Conservation (phyloP, 805 yeast species). For the Cyberlindnera amylophila region DNA sequence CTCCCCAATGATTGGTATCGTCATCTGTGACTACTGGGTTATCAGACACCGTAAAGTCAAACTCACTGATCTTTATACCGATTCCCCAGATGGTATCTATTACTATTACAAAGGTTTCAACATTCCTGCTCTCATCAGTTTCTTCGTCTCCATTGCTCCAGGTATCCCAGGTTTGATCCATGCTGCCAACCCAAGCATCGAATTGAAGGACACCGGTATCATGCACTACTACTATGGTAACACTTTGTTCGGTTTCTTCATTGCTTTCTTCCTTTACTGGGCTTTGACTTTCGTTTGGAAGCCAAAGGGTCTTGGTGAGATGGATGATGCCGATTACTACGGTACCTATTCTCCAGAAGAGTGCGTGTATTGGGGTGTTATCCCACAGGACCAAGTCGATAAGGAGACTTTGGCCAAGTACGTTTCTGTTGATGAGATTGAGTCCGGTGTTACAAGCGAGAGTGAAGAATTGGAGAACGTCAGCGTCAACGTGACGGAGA, state of each 20-base stretch:
- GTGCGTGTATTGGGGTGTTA: conserved; percentile 13
- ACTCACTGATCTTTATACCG: conserved; percentile 32
- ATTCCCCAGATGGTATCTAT: conserved; percentile 30
- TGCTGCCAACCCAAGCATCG: conserved; percentile 27
- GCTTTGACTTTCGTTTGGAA: conserved; percentile 10
- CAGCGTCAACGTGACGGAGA: background rate
- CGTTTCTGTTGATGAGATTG: conserved; percentile 1
- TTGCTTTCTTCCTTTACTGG: conserved; percentile 38
- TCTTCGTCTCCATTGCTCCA: conserved; percentile 40
- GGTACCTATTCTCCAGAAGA: conserved; percentile 12
- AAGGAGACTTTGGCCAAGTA: conserved; percentile 7
- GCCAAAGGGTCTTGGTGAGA: conserved; percentile 13
- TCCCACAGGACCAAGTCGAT: conserved; percentile 11
- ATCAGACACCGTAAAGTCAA: conserved; percentile 32
- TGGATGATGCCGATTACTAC: conserved; percentile 14
- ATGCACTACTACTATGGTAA: conserved; percentile 42
- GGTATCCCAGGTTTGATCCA: conserved; percentile 47
- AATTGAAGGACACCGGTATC: conserved; percentile 31
- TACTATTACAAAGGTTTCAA: conserved; percentile 40
- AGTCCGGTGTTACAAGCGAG: background rate
- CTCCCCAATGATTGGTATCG: conserved; percentile 35
- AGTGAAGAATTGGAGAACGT: background rate
- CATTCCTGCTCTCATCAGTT: conserved; percentile 38
- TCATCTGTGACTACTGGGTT: conserved; percentile 37
- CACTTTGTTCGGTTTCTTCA: conserved; percentile 39